Conservation (phyloP, 1,139 yeast species). For the Entelexis sorbosivorans region DNA sequence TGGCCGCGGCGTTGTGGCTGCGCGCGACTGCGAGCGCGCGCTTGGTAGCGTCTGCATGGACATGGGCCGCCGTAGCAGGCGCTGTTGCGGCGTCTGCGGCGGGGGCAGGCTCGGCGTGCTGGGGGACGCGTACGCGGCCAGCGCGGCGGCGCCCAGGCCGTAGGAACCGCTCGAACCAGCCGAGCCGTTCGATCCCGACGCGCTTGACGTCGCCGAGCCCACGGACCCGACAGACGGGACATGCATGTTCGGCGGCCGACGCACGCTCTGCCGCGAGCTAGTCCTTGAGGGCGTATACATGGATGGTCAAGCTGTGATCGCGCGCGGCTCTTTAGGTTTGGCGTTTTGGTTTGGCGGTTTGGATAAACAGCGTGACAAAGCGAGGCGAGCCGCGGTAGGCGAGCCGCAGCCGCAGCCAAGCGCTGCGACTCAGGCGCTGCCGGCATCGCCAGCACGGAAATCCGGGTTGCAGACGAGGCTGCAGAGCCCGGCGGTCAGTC, state of each 20-base stretch:
- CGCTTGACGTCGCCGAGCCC: not conserved
- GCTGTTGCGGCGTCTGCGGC: slow-evolving; percentile 18
- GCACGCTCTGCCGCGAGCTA: slow-evolving; percentile 2
- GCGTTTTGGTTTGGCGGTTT: not conserved
- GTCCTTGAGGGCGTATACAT: slow-evolving; percentile 13
- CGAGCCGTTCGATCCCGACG: not conserved
- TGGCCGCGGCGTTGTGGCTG: slow-evolving; percentile 12
- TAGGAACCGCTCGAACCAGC: not conserved
- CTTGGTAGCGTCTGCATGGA: slow-evolving; percentile 18
- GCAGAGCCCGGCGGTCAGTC: too few species aligned
- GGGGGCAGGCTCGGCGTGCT: slow-evolving; percentile 5
- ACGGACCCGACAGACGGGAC: slow-evolving; percentile 12
- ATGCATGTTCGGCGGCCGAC: slow-evolving; percentile 15
- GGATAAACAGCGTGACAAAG: slow-evolving; percentile 3
- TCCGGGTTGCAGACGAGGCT: too few species aligned
- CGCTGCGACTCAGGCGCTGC: too few species aligned
- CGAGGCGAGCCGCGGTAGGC: not conserved
- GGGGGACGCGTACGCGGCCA: slow-evolving; percentile 2
- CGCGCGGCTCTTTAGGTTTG: not conserved
- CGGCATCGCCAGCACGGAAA: too few species aligned
- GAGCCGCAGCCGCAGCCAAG: not conserved
- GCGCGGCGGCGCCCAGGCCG: not conserved
- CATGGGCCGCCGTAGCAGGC: slow-evolving; percentile 16
- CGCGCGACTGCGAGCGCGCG: slow-evolving; percentile 12
- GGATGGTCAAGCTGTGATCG: not conserved